phyloP scores from a whole-genome alignment of 441 rosid species.

The Arabidopsis lyrata region DNA sequence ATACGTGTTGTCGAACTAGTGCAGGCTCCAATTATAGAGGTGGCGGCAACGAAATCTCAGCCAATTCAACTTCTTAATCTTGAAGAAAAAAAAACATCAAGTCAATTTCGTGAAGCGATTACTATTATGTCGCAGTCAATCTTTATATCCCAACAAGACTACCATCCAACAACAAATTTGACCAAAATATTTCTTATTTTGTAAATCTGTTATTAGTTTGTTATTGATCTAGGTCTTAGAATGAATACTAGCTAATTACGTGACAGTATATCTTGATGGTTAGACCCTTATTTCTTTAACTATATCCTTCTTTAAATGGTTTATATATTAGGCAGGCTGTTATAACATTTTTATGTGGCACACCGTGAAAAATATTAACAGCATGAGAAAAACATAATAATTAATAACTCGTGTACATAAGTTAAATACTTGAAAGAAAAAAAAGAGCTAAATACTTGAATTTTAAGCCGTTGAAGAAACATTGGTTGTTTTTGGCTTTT shows the following conservation, averaged over 20 bases:
- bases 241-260: neutral
- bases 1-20: neutral
- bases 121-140: conserved; percentile 34
- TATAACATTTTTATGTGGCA: no score
- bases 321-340: neutral
- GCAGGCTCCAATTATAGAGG: conserved; percentile 28
- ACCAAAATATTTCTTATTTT: conserved; percentile 13
- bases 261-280: neutral
- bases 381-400: neutral
- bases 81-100: neutral
- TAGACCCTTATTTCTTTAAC: neutral
- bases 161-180: conserved; percentile 1
- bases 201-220: neutral
- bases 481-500: neutral
- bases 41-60: conserved; percentile 22
- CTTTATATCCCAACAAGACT: conserved; percentile 15
- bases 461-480: conserved; percentile 6
- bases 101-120: conserved; percentile 33
- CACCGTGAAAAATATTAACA: neutral
- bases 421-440: no score
- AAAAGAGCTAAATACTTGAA: conserved; percentile 1
- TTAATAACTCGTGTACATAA: neutral
- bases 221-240: neutral
- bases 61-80: conserved; percentile 25
- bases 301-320: neutral